Evolutionary conservation across 2,329 filamentous ascomycete species (phyloP).

Genomic region (Monosporascus ibericus): DNA sequence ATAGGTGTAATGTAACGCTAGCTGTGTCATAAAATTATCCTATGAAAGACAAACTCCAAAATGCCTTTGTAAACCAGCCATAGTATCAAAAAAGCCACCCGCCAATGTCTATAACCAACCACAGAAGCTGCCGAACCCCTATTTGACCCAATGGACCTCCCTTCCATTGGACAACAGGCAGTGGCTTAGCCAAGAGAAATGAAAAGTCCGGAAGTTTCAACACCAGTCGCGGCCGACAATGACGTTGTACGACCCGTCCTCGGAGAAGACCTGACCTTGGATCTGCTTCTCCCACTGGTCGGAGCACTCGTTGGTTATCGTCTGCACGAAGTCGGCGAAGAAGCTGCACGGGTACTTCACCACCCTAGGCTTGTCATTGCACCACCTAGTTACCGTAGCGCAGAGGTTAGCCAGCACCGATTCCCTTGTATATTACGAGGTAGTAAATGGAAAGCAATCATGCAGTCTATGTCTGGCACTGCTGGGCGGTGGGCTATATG

Average conservation of each 20-base stretch:
- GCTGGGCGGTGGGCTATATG: background rate
- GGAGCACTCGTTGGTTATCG: background rate
- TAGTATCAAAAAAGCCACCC: too few relatives aligned
- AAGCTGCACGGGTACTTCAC: background rate
- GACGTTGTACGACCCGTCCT: background rate
- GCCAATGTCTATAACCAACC: too few relatives aligned
- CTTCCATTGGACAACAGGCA: too few relatives aligned
- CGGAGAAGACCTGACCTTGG: background rate
- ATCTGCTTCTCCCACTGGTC: background rate
- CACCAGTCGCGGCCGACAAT: background rate
- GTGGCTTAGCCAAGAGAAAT: background rate
- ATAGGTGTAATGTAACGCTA: too few relatives aligned
- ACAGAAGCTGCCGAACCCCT: too few relatives aligned
- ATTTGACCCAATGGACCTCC: too few relatives aligned
- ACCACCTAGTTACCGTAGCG: background rate
- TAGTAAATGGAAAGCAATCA: too few relatives aligned
- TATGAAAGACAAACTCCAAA: too few relatives aligned
- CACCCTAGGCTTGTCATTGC: slow-evolving; percentile 1
- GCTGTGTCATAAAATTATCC: too few relatives aligned
- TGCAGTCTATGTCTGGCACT: too few relatives aligned
- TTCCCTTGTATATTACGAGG: background rate
- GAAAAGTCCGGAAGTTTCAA: background rate
- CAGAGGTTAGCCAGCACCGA: too few relatives aligned
- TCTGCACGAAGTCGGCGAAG: background rate
- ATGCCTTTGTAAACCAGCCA: too few relatives aligned